Evolutionary conservation across 352 stramenopile genomes (phyloP).

Genomic region (Globisporangium cederbergense): DNA sequence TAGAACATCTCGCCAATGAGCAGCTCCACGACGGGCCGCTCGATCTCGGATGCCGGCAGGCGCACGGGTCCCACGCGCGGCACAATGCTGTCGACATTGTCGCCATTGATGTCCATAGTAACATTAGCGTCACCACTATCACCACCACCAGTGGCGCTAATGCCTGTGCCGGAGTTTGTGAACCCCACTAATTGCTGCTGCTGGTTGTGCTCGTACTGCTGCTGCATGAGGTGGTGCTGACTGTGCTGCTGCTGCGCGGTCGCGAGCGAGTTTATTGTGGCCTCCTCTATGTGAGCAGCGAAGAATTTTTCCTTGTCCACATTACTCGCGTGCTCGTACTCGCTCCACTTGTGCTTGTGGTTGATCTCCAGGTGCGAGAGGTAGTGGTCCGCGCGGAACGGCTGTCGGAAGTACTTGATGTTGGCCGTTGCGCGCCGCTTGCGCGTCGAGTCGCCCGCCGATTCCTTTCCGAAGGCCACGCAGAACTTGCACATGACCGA

Average conservation of each 20-base stretch:
- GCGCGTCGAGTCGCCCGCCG: constrained; percentile 37
- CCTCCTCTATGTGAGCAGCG: constrained; percentile 31
- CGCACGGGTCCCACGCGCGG: constrained; percentile 36
- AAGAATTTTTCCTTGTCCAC: constrained; percentile 64
- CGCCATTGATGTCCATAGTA: neutral
- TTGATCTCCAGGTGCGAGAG: constrained; percentile 69
- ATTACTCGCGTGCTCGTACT: constrained; percentile 50
- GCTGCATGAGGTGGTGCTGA: constrained; percentile 19
- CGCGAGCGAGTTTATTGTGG: constrained; percentile 26
- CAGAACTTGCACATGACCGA: constrained; percentile 78
- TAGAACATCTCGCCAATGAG: constrained; percentile 54
- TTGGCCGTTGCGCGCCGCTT: constrained; percentile 64
- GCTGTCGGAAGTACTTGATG: constrained; percentile 72
- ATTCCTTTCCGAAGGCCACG: constrained; percentile 67
- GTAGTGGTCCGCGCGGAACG: constrained; percentile 67
- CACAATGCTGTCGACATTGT: neutral
- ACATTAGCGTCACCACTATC: neutral
- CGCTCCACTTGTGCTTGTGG: constrained; percentile 57
- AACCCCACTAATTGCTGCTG: neutral
- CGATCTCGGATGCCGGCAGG: constrained; percentile 52
- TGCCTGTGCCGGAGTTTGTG: neutral
- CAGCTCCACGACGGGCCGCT: constrained; percentile 49
- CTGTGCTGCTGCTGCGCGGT: constrained; percentile 24
- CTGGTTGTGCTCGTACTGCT: neutral
- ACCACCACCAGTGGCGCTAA: neutral